Evolutionary conservation across 1,139 yeast species (phyloP).

Genomic region (Diutina catenulata): DNA sequence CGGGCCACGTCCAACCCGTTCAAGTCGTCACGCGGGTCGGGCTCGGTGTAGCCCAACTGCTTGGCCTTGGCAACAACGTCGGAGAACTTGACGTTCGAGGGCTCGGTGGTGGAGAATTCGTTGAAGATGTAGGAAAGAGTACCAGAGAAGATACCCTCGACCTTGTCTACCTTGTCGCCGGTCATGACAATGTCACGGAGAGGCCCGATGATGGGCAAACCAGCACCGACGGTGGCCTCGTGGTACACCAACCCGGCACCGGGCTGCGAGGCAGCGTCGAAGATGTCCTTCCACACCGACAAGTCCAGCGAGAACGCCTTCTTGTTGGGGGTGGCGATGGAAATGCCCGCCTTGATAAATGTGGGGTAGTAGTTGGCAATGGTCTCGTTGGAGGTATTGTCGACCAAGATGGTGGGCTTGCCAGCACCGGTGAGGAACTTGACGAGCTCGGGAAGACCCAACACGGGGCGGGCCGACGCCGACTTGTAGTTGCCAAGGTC

Average conservation of each 20-base stretch:
- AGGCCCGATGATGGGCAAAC: constrained; percentile 85
- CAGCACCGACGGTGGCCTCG: constrained; percentile 99
- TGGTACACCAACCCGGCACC: constrained; percentile 81
- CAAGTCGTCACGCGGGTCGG: constrained; percentile 97
- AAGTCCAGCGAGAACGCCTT: constrained; percentile 88
- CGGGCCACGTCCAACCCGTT: constrained; percentile 98
- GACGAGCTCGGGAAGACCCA: constrained; percentile 46
- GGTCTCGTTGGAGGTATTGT: constrained; percentile 78
- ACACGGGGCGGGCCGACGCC: constrained; percentile 35
- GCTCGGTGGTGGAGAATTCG: constrained; percentile 65
- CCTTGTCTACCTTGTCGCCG: constrained; percentile 82
- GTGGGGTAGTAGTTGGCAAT: constrained; percentile 70
- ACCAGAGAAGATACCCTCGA: constrained; percentile 96
- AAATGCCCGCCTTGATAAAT: constrained; percentile 66
- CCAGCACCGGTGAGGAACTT: constrained; percentile 54
- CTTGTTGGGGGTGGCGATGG: constrained; percentile 96
- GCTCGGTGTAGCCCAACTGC: constrained; percentile 91
- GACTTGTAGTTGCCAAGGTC: constrained; percentile 51
- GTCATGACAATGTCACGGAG: constrained; percentile 78
- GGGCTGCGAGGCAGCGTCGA: constrained; percentile 36
- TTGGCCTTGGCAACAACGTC: constrained; percentile 86
- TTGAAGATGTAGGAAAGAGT: constrained; percentile 94
- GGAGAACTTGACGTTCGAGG: constrained; percentile 57
- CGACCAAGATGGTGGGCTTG: constrained; percentile 74
- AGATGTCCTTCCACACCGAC: constrained; percentile 66